Percentiles rank a stretch among this genome's conserved stretches.
These are phyloP conservation scores for Aspergillus bertholletiae DNA, from an alignment of 495 filamentous ascomycete genomes.

Conservation along the genomic window DNA sequence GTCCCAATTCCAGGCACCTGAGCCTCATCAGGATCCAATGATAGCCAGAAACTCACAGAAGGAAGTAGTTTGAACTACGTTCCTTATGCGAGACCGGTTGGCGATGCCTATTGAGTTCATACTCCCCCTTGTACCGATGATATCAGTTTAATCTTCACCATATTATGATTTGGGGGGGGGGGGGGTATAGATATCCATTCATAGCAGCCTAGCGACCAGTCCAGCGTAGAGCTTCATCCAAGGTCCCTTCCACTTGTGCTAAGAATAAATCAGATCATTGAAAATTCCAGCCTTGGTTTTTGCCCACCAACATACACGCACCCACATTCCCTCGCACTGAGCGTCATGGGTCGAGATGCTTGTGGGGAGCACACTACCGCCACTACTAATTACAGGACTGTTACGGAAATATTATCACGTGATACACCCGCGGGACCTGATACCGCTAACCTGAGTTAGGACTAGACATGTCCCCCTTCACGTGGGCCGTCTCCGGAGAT, in stretches of 20 bases:
- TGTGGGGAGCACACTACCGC: neutral
- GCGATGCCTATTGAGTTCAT: too few species aligned
- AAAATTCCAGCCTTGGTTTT: too few species aligned
- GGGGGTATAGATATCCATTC: too few species aligned
- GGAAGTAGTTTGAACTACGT: neutral
- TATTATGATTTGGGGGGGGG: too few species aligned
- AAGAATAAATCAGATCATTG: too few species aligned
- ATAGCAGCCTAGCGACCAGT: too few species aligned
- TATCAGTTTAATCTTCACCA: too few species aligned
- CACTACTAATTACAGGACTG: conserved; percentile 1
- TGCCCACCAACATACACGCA: too few species aligned
- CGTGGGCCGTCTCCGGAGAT: conserved; percentile 13
- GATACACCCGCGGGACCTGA: neutral
- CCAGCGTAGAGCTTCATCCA: too few species aligned
- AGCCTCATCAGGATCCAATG: neutral
- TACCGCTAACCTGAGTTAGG: conserved; percentile 2
- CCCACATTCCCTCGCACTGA: too few species aligned
- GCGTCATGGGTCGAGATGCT: neutral
- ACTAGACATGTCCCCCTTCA: conserved; percentile 4
- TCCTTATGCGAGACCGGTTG: neutral
- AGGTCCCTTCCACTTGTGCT: too few species aligned
- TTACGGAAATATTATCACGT: conserved; percentile 1
- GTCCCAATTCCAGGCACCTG: neutral
- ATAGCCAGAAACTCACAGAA: neutral
- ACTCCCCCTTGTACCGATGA: too few species aligned